Evolutionary conservation across 371 early-diverging fungal genomes (phyloP).

Genomic region (Apophysomyces variabilis): DNA sequence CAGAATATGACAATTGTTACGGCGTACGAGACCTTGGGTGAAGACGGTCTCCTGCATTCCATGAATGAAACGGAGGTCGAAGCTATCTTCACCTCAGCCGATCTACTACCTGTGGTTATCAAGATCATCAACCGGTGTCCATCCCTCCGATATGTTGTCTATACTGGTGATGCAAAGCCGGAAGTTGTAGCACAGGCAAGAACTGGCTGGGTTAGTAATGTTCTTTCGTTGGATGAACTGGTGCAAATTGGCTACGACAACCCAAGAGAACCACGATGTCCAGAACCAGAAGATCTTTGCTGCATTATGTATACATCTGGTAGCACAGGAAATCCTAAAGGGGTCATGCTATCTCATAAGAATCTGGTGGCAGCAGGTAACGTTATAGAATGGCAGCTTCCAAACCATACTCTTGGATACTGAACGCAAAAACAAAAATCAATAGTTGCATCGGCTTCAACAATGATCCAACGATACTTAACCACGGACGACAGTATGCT

Average conservation of each 20-base stretch:
- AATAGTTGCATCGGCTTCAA: conserved; percentile 58
- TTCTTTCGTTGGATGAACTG: conserved; percentile 58
- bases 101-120: conserved; percentile 70
- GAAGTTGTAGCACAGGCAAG: conserved; percentile 50
- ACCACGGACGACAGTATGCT: conserved; percentile 63
- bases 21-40: conserved; percentile 89
- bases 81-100: conserved; percentile 79
- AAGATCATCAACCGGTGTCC: conserved; percentile 63
- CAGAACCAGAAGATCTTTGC: conserved; percentile 78
- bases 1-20: conserved; percentile 82
- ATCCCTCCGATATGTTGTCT: conserved; percentile 71
- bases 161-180: conserved; percentile 69
- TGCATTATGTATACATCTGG: conserved; percentile 98
- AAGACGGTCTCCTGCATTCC: conserved; percentile 82
- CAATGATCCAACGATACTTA: conserved; percentile 39
- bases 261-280: conserved; percentile 64
- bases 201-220: conserved; percentile 24
- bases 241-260: conserved; percentile 65
- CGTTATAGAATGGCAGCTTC: conserved; percentile 2
- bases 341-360: conserved; percentile 83
- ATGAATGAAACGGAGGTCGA: conserved; percentile 84
- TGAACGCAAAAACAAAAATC: neutral
- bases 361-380: conserved; percentile 80
- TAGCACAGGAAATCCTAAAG: conserved; percentile 92
- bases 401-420: neutral